Percentiles rank a stretch among this genome's conserved stretches.
Conservation (phyloP, 139 green algal genomes). For the Closterium sp. region DNA sequence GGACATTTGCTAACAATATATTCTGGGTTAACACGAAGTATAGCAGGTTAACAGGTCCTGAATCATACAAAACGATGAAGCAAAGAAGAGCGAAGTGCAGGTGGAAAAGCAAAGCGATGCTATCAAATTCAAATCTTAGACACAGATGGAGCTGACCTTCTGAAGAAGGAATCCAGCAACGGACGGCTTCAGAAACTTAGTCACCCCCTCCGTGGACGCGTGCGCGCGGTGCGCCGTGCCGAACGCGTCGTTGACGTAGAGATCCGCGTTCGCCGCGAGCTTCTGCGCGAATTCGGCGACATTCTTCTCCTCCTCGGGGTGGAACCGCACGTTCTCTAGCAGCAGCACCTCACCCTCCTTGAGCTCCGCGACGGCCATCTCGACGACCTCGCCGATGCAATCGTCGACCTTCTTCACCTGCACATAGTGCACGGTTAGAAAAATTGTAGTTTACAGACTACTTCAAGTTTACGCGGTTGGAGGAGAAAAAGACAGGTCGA, state of each 20-base stretch:
- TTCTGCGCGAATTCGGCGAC: conserved; percentile 87
- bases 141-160: not conserved
- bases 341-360: conserved; percentile 6
- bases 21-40: no score
- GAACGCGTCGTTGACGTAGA: conserved; percentile 98
- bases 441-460: not conserved
- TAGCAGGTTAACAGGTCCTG: no score
- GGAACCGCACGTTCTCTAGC: conserved; percentile 53
- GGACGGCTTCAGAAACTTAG: not conserved
- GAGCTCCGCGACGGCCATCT: not conserved
- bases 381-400: not conserved
- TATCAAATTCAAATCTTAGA: no score
- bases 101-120: no score
- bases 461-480: not conserved
- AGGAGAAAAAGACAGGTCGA: not conserved
- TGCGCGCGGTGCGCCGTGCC: conserved; percentile 96
- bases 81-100: no score
- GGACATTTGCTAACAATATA: no score
- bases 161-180: not conserved
- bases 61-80: no score
- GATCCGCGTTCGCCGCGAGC: conserved; percentile 83
- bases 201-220: conserved; percentile 75
- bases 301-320: conserved; percentile 93
- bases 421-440: conserved; percentile 26
- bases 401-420: conserved; percentile 59